Conservation (phyloP, 495 filamentous ascomycete genomes). For the Cercophora sp. region DNA sequence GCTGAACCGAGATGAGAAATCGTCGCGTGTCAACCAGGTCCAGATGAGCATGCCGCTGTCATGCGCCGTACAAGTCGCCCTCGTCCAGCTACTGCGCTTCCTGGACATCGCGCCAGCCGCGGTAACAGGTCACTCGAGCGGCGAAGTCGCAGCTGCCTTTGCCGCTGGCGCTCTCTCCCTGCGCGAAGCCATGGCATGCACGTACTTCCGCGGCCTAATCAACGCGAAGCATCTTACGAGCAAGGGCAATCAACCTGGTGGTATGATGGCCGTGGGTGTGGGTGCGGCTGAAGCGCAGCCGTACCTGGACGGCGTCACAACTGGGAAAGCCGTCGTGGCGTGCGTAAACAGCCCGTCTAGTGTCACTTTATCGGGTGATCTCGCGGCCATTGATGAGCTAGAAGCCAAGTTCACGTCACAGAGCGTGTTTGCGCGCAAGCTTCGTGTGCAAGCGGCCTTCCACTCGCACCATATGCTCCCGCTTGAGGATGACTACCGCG, state of each 20-base stretch:
- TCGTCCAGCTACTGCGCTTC: conserved; percentile 41
- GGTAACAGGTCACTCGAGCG: conserved; percentile 56
- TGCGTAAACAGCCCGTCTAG: conserved; percentile 41
- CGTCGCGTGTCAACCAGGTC: conserved; percentile 25
- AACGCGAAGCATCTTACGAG: neutral
- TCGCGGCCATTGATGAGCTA: conserved; percentile 24
- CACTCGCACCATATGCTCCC: conserved; percentile 36
- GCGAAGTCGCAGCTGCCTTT: conserved; percentile 53
- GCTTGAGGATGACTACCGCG: conserved; percentile 27
- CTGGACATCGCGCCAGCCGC: neutral
- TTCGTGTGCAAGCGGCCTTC: conserved; percentile 34
- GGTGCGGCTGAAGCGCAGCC: conserved; percentile 37
- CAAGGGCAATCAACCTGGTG: no score
- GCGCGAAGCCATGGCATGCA: conserved; percentile 48
- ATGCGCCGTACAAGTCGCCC: conserved; percentile 42
- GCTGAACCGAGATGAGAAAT: conserved; percentile 1
- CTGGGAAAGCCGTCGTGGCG: conserved; percentile 13
- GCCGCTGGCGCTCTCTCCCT: conserved; percentile 34
- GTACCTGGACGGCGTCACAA: conserved; percentile 8
- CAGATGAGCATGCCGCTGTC: conserved; percentile 43
- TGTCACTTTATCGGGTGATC: conserved; percentile 43
- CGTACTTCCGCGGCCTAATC: conserved; percentile 37
- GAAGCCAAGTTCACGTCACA: conserved; percentile 8
- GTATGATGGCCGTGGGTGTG: conserved; percentile 51
- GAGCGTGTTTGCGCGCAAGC: conserved; percentile 19